Evolutionary conservation across 768 basidiomycete genomes (phyloP), one percentile per base, ranked within the genome.

Genomic region (Amanita rimosa): DNA sequence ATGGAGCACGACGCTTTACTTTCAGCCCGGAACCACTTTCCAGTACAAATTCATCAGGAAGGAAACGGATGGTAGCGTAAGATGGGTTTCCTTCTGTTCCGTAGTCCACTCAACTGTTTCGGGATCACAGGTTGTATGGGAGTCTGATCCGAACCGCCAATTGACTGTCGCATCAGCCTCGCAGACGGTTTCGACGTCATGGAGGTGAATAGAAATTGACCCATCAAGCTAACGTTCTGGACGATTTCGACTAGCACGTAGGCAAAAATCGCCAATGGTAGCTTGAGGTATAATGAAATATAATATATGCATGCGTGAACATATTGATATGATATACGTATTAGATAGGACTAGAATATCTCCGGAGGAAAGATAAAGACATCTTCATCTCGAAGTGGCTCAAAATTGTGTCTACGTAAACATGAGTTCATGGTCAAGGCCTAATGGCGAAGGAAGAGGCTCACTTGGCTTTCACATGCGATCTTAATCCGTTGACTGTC

Each of bases 21-120:
- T 83, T 0, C 77, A 79, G 2, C 63, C 71, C 0, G 67, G 63
- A 48, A 75, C 74, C 0, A 53, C 55, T 3, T 79, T 83, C 59
- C 52, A 75, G 52, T 83, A 75, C 62, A 83, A 81, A 60, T 81
- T 78, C 49, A 77, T 83, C 54, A 62, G 76, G 22, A 80, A 76
- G 57, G 71, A 73, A 46, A 62, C 67, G 2, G 62, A 73, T 52
- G 76, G 74, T n/a, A 67, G 59, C 42, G 75, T 78, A 51, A 56
- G 74, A 22, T 14, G 61, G 26, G 7, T 14, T 29, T 44, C 7
- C n/a, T 14, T 19, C 4, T 7, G 22, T 33, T 52, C 35, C 19
- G 3, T 3, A 10, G 38, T 26, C 22, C 33, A n/a, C 31, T 17
- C 3, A 26, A 6, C 13, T 33, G 9, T 47, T 31, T 31, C 31